Conservation (phyloP, 2,329 filamentous ascomycete species). For the Fusarium sp. region DNA sequence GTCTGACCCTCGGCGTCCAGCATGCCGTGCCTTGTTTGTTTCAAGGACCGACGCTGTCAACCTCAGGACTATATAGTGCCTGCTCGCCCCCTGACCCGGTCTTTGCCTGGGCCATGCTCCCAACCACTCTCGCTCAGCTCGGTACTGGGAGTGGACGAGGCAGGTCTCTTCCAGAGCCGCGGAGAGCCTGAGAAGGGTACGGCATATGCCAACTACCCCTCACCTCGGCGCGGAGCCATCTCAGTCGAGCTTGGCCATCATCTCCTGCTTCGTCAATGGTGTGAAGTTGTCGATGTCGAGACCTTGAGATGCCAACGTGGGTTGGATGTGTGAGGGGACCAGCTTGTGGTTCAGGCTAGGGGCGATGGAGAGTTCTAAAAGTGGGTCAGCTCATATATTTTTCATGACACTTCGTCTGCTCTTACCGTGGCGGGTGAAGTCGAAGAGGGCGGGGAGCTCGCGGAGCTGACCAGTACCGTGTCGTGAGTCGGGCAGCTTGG, state of each 20-base stretch:
- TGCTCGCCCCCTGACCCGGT: conserved; percentile 45
- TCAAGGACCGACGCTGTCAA: conserved; percentile 42
- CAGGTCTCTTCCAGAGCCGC: conserved; percentile 46
- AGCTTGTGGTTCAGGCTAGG: conserved; percentile 88
- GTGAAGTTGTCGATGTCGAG: conserved; percentile 95
- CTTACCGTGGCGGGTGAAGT: conserved; percentile 94
- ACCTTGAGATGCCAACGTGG: conserved; percentile 78
- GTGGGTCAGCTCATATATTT: conserved; percentile 23
- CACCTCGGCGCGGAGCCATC: conserved; percentile 42
- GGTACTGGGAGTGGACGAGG: conserved; percentile 46
- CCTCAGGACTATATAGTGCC: conserved; percentile 47
- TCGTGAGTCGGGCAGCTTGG: conserved; percentile 92
- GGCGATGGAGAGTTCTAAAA: conserved; percentile 91
- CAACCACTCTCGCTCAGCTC: conserved; percentile 45
- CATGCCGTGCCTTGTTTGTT: conserved; percentile 38
- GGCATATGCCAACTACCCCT: conserved; percentile 51
- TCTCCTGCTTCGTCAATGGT: conserved; percentile 91
- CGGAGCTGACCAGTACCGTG: conserved; percentile 83
- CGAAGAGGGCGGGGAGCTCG: conserved; percentile 89
- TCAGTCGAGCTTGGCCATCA: conserved; percentile 98
- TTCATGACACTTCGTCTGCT: conserved; percentile 17
- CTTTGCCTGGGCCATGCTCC: conserved; percentile 45
- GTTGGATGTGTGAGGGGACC: conserved; percentile 84
- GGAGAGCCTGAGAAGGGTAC: conserved; percentile 45
- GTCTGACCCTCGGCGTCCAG: conserved; percentile 36